Base-by-base conservation (phyloP, 2,329 filamentous ascomycete species). In the Whalleya microplaca region DNA sequence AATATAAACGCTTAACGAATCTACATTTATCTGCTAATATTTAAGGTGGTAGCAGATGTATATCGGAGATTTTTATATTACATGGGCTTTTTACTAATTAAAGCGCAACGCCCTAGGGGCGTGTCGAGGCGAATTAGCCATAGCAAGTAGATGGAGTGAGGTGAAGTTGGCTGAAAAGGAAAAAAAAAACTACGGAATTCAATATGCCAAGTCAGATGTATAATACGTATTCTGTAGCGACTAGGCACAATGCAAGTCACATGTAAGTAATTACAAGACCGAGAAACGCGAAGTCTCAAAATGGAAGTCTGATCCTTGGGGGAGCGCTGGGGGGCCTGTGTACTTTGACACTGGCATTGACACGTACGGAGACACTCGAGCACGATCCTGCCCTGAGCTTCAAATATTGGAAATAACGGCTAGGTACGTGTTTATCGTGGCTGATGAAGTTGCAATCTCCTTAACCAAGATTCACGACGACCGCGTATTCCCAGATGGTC, bases 361-460 rank as follows among this genome's bases (percentile, higher is more conserved):
- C 32, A 16, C 32, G 14, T 37, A 37, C 32, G 32, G 32, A 16
- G 32, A 12, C 32, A 37, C 32, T 37, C 32, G 32, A 37, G 32
- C 32, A 37, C 10, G 32, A 37, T 16, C 9, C 32, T 37, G 32
- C 32, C 32, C 10, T 37, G 32, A 37, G 32, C 32, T 37, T 16
- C 14, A 3, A 29, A 14, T 37, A 14, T 37, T 37, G 32, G 32
- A 37, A 37, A 37, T 37, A 37, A 12, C 32, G 14, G 10, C 10
- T 56, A 51, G 49, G 52, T 37, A 19, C 40, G 45, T 45, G 44
- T 46, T 45, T 18, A 41, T 42, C 41, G 37, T 23, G 48, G 42
- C 23, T 37, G 45, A 51, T 21, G n/a, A 45, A 10, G 27, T 47
- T 42, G 45, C 23, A 37, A 49, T 37, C 32, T 37, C 32, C 32